Conservation (phyloP, 345 rosid genomes). For the Gossypium australe region DNA sequence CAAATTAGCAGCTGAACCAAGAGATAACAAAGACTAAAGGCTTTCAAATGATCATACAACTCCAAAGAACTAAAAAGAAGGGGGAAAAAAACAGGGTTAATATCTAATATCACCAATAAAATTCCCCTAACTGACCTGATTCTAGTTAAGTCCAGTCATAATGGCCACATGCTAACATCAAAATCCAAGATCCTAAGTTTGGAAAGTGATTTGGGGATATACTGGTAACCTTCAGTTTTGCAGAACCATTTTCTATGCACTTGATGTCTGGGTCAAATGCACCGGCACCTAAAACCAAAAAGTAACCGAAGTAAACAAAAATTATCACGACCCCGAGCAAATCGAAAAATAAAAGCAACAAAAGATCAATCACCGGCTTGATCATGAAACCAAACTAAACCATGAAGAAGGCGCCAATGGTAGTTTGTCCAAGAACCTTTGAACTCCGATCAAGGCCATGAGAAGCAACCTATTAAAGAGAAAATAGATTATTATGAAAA, state of each 20-base stretch:
- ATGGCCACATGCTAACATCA: background rate
- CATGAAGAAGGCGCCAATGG: slow-evolving; percentile 46
- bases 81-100: background rate
- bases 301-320: background rate
- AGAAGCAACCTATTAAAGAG: slow-evolving; percentile 72
- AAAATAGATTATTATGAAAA: background rate
- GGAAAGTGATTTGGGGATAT: background rate
- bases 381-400: slow-evolving; percentile 28
- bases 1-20: background rate
- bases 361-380: slow-evolving; percentile 11
- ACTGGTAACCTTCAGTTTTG: background rate
- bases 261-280: background rate
- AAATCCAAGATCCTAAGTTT: background rate
- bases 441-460: slow-evolving; percentile 85
- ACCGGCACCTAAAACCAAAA: background rate
- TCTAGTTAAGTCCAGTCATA: background rate
- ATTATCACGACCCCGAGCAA: background rate
- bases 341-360: background rate
- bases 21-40: background rate
- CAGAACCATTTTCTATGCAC: background rate
- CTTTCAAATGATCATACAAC: background rate
- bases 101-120: background rate
- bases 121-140: background rate
- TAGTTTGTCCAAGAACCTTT: slow-evolving; percentile 73
- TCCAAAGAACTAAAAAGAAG: background rate